Percentiles rank a stretch among this genome's conserved stretches.
These are phyloP conservation scores for Ogataea ganodermae DNA, from an alignment of 805 yeast genomes.

Conservation along the genomic window DNA sequence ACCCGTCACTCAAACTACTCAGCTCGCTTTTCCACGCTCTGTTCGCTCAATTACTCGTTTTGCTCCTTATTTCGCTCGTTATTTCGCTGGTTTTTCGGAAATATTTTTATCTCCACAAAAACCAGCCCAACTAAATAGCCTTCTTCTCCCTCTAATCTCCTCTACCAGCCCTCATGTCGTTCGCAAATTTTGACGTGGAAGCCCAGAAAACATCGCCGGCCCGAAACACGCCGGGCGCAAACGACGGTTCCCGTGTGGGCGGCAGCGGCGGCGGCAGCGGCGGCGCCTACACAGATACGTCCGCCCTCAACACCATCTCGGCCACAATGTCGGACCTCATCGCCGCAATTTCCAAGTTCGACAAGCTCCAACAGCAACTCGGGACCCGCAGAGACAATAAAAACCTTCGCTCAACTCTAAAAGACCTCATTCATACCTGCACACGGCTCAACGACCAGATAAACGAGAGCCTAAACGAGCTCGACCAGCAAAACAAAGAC, in stretches of 20 bases:
- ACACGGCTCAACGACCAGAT: slow-evolving; percentile 20
- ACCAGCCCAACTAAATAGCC: not conserved
- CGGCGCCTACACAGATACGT: not conserved
- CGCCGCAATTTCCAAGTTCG: slow-evolving; percentile 51
- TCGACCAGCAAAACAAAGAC: slow-evolving; percentile 11
- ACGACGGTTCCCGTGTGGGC: not conserved
- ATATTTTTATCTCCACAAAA: not conserved
- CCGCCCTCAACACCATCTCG: slow-evolving; percentile 22
- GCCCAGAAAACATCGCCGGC: slow-evolving; percentile 39
- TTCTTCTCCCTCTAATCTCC: not conserved
- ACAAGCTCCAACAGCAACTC: slow-evolving; percentile 47
- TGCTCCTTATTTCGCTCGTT: too few species aligned
- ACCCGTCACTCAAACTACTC: too few species aligned
- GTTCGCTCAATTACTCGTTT: too few species aligned
- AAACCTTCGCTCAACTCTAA: slow-evolving; percentile 37
- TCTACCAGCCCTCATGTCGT: slow-evolving; percentile 43
- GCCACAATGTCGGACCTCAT: slow-evolving; percentile 30
- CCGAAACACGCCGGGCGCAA: too few species aligned
- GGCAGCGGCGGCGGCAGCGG: not conserved
- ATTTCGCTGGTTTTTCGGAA: too few species aligned
- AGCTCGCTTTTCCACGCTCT: too few species aligned
- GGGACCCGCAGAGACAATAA: slow-evolving; percentile 55
- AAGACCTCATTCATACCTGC: slow-evolving; percentile 23
- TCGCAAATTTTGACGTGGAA: slow-evolving; percentile 54
- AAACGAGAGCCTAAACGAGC: slow-evolving; percentile 13